Evolutionary conservation across 768 basidiomycete genomes (phyloP).

Genomic region (Serpula lacrymans): DNA sequence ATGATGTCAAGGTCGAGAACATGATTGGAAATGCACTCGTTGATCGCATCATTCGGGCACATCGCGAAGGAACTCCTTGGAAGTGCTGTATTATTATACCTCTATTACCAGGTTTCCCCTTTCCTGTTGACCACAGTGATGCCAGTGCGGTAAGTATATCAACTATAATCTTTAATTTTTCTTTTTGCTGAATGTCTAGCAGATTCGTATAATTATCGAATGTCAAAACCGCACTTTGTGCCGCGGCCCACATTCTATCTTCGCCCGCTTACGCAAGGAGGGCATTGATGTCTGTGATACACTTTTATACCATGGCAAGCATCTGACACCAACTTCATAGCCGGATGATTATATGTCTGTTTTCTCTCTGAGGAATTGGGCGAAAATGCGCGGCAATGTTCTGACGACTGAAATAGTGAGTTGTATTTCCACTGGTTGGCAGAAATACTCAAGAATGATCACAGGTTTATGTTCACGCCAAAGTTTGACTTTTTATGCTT

Average conservation of each 20-base stretch:
- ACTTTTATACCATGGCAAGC: constrained; percentile 2
- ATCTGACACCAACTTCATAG: constrained; percentile 36
- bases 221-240: constrained; percentile 90
- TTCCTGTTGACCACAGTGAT: constrained; percentile 88
- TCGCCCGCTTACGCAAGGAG: constrained; percentile 76
- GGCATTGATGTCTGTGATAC: constrained; percentile 72
- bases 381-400: constrained; percentile 76
- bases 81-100: constrained; percentile 92
- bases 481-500: constrained; percentile 35
- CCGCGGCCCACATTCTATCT: constrained; percentile 91
- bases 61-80: constrained; percentile 79
- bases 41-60: constrained; percentile 84
- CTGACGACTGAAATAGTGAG: constrained; percentile 85
- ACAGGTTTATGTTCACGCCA: constrained; percentile 87
- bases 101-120: constrained; percentile 88
- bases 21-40: constrained; percentile 93
- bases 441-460: constrained; percentile 11
- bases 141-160: constrained; percentile 73
- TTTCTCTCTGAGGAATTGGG: constrained; percentile 93
- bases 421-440: neutral
- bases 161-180: neutral
- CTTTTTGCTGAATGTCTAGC: constrained; percentile 6
- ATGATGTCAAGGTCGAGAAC: constrained; percentile 87
- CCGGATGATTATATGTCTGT: constrained; percentile 90
- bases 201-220: constrained; percentile 94